These are phyloP conservation scores for Neocatenulostroma microsporum DNA, from an alignment of 2,329 filamentous ascomycete species.

Conservation along the genomic window DNA sequence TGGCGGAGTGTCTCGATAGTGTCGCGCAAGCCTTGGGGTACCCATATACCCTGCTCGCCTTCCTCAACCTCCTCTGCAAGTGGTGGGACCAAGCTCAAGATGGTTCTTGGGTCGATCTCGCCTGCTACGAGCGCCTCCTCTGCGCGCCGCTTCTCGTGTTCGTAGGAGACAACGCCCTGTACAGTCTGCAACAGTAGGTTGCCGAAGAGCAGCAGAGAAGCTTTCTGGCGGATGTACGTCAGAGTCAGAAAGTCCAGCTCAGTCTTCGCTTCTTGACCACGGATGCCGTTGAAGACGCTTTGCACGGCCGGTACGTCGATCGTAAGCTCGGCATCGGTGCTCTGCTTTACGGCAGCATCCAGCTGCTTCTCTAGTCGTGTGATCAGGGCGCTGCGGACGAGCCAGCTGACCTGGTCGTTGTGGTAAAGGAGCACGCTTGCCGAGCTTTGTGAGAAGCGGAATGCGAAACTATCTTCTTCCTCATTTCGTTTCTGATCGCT, in stretches of 20 bases:
- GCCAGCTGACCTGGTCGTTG: slow-evolving; percentile 73
- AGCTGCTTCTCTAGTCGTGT: slow-evolving; percentile 62
- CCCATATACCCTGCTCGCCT: slow-evolving; percentile 76
- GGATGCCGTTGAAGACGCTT: slow-evolving; percentile 61
- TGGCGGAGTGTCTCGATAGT: slow-evolving; percentile 59
- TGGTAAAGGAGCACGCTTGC: slow-evolving; percentile 73
- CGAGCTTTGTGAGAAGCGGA: slow-evolving; percentile 61
- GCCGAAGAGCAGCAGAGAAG: slow-evolving; percentile 70
- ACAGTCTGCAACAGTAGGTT: slow-evolving; percentile 44
- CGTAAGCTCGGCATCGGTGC: slow-evolving; percentile 9
- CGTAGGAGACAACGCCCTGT: slow-evolving; percentile 46
- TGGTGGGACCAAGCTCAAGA: slow-evolving; percentile 69
- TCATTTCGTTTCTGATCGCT: slow-evolving; percentile 49
- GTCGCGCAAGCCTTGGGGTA: slow-evolving; percentile 72
- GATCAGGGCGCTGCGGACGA: slow-evolving; percentile 73
- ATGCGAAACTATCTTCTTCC: slow-evolving; percentile 75
- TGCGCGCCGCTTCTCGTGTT: slow-evolving; percentile 60
- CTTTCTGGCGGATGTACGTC: slow-evolving; percentile 82
- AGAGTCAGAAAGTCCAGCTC: slow-evolving; percentile 88
- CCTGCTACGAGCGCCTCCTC: slow-evolving; percentile 77
- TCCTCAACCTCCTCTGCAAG: slow-evolving; percentile 76
- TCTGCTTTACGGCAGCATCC: slow-evolving; percentile 27
- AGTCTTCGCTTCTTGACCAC: slow-evolving; percentile 70
- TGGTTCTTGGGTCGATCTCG: slow-evolving; percentile 76
- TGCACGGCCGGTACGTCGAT: slow-evolving; percentile 32